These are phyloP conservation scores for Mimosa bimucronata DNA, from an alignment of 306 rosid genomes.

Conservation along the genomic window DNA sequence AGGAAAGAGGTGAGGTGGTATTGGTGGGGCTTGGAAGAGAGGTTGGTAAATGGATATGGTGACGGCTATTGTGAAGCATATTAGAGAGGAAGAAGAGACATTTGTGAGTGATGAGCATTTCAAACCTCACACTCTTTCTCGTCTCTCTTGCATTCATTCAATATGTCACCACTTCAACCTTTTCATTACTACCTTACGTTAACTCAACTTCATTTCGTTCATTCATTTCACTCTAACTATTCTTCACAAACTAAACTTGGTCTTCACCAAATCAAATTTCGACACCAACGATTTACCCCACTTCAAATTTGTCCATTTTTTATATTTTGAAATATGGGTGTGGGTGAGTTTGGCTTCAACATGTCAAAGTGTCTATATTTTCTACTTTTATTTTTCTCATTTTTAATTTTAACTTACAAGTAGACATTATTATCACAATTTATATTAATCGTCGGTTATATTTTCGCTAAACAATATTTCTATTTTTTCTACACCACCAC, in stretches of 20 bases:
- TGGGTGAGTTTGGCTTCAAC: no score
- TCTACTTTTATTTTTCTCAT: no score
- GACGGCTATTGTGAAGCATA: background rate
- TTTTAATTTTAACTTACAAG: background rate
- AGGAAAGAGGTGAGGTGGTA: background rate
- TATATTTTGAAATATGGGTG: no score
- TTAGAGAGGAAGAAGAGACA: background rate
- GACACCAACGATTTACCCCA: background rate
- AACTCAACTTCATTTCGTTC: background rate
- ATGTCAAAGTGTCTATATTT: background rate
- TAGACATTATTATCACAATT: no score
- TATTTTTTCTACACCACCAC: no score
- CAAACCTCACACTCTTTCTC: background rate
- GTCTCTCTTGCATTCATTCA: background rate
- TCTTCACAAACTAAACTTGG: no score
- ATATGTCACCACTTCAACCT: background rate
- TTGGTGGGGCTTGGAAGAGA: background rate
- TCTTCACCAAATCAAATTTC: background rate
- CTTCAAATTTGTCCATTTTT: background rate
- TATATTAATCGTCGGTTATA: no score
- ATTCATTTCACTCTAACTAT: background rate
- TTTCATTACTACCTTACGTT: background rate
- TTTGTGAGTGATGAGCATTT: background rate
- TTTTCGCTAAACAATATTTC: no score
- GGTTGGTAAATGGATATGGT: conserved; percentile 8